phyloP scores from a whole-genome alignment of 2,329 filamentous ascomycete species.

The Exophiala viscosa region DNA sequence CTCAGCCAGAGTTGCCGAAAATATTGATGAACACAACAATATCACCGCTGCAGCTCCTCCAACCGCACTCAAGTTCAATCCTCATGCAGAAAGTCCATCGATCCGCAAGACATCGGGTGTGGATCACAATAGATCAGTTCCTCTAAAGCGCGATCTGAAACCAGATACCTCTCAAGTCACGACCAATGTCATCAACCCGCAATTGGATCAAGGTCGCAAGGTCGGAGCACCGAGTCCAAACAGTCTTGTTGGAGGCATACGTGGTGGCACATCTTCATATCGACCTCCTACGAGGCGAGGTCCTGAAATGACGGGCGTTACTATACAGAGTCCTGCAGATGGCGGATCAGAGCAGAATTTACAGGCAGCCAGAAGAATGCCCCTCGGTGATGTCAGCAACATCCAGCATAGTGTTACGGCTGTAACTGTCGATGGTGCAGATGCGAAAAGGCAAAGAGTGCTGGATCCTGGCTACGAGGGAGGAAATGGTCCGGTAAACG shows the following conservation, averaged over 20 bases:
- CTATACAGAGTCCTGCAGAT: conserved; percentile 23
- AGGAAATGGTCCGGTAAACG: background rate
- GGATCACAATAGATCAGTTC: conserved; percentile 73
- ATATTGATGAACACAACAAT: conserved; percentile 51
- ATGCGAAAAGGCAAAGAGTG: conserved; percentile 26
- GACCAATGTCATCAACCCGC: conserved; percentile 19
- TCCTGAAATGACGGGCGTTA: conserved; percentile 27
- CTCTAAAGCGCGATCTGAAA: conserved; percentile 53
- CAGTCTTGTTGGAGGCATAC: conserved; percentile 1
- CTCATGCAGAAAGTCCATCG: conserved; percentile 72
- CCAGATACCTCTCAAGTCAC: conserved; percentile 30
- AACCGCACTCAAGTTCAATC: conserved; percentile 61
- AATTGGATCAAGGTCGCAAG: conserved; percentile 14
- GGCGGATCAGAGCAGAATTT: conserved; percentile 15
- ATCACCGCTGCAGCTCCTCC: conserved; percentile 43
- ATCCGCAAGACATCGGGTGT: conserved; percentile 85
- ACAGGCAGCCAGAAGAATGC: conserved; percentile 37
- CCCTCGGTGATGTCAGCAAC: conserved; percentile 46
- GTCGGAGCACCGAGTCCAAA: conserved; percentile 16
- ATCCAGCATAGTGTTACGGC: conserved; percentile 26
- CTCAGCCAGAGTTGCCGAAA: conserved; percentile 63
- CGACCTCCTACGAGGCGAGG: conserved; percentile 45
- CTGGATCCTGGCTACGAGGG: conserved; percentile 3
- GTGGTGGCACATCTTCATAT: conserved; percentile 30
- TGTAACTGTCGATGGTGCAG: conserved; percentile 19